A percentile compares a stretch with the other conserved stretches of the same genome.
Conservation (phyloP, 495 filamentous ascomycete species). For the Podospora pseudopauciseta region DNA sequence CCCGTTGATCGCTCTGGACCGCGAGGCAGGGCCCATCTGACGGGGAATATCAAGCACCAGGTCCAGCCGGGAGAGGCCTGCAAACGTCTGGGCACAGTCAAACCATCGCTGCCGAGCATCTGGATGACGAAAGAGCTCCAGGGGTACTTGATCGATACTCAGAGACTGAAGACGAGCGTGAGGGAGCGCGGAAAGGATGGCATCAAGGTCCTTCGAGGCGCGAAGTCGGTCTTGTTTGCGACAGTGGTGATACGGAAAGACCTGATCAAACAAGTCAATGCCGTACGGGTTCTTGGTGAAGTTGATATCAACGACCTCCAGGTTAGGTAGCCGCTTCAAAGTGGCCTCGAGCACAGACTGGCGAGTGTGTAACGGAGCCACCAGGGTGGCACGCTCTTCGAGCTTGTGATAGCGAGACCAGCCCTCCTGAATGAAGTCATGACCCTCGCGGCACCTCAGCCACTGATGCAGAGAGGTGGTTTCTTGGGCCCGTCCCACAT, state of each 20-base stretch:
- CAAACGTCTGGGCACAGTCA: conserved; percentile 42
- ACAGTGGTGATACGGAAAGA: conserved; percentile 40
- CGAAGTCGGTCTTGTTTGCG: conserved; percentile 41
- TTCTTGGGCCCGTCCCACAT: conserved; percentile 43
- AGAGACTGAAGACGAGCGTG: conserved; percentile 39
- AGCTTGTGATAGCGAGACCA: conserved; percentile 39
- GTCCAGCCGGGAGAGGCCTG: conserved; percentile 37
- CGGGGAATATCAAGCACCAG: conserved; percentile 39
- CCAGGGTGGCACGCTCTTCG: conserved; percentile 30
- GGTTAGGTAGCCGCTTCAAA: conserved; percentile 42
- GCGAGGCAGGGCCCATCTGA: conserved; percentile 32
- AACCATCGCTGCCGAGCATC: conserved; percentile 43
- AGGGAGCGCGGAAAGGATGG: conserved; percentile 42
- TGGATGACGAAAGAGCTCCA: conserved; percentile 40
- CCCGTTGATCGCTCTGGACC: conserved; percentile 41
- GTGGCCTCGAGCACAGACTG: conserved; percentile 39
- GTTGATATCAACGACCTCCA: conserved; percentile 41
- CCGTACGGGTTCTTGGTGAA: conserved; percentile 42
- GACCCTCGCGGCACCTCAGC: conserved; percentile 38
- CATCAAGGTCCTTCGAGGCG: conserved; percentile 43
- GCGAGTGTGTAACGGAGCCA: conserved; percentile 41
- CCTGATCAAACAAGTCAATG: conserved; percentile 37
- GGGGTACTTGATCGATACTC: conserved; percentile 45
- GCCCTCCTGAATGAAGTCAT: conserved; percentile 36
- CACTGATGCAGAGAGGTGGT: conserved; percentile 42